Evolutionary conservation across 495 filamentous ascomycete species (phyloP), one percentile per base, ranked within the genome.

Genomic region (Entonaema liquescens): DNA sequence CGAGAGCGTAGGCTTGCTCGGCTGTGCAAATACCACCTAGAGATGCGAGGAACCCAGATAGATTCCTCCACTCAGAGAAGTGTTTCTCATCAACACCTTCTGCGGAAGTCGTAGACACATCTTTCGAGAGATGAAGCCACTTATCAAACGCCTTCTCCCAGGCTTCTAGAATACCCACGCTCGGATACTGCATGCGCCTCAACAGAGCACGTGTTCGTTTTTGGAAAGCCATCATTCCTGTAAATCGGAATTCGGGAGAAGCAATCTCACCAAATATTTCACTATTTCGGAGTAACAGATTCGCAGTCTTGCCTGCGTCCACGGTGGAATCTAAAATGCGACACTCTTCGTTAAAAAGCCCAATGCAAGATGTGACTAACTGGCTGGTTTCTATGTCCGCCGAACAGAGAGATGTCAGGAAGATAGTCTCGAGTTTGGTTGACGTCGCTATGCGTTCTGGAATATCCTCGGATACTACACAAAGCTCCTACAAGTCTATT

Each of bases 1-100:
- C 88, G 13, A 83, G 72, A 35, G 80, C 74, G 57, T 80, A 70
- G 59, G 83, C 81, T 69, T 87, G 83, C 61, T 88, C 85, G 4
- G 88, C 86, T n/a, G 88, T 88, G 74, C 88, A 90, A 57, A 85
- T 83, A 4, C 88, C 88, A n/a, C 87, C 88, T 35, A 90, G 79
- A 2, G 88, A 89, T 19, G 88, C 88, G 15, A 90, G 82, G 73
- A 90, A 90, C 4, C 88, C 88, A 3, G 87, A 89, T 60, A 87
- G 86, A 68, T 90, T 90, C 31, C 88, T 83, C 88, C 88, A 90
- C 69, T 90, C 88, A 9, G 84, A 83, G 25, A 89, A 82, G 21
- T 79, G 73, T 47, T 77, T 79, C 60, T 90, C 88, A 13, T 86
- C 81, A 6, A 87, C 75, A n/a, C 71, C 77, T 8, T 86, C 84